Percentiles rank a stretch among this genome's conserved stretches.
phyloP scores from a whole-genome alignment of 257 asterid genomes.

The Rhazya stricta region DNA sequence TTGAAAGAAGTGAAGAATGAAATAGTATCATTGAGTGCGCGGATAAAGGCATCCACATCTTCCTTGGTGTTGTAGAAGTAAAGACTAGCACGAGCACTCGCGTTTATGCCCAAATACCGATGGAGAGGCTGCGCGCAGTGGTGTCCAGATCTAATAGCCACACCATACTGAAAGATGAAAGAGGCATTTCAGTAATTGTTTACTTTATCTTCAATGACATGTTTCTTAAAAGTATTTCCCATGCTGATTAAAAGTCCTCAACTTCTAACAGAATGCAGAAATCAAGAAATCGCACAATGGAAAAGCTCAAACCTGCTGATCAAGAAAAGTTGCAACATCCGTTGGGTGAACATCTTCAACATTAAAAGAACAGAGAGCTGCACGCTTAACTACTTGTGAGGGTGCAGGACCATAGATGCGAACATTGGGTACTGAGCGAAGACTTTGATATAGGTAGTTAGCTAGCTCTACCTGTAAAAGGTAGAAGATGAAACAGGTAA shows the following conservation, averaged over 20 bases:
- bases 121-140: conserved; percentile 98
- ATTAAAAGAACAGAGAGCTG: conserved; percentile 88
- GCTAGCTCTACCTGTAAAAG: conserved; percentile 61
- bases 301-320: conserved; percentile 55
- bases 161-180: conserved; percentile 54
- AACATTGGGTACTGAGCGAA: conserved; percentile 48
- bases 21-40: conserved; percentile 68
- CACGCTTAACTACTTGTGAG: conserved; percentile 53
- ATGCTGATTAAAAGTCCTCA: background rate
- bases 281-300: background rate
- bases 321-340: conserved; percentile 79
- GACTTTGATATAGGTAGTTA: conserved; percentile 52
- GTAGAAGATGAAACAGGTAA: background rate
- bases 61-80: conserved; percentile 92
- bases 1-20: conserved; percentile 55
- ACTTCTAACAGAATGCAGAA: background rate
- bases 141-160: conserved; percentile 91
- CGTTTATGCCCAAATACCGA: conserved; percentile 61
- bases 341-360: conserved; percentile 81
- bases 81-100: conserved; percentile 92
- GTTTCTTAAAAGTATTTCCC: background rate
- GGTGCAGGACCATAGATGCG: conserved; percentile 86
- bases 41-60: conserved; percentile 67
- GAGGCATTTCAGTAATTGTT: background rate
- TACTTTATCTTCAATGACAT: background rate